These are phyloP conservation scores for Chlamydomonas asymmetrica DNA, from an alignment of 139 green algal species.

Conservation along the genomic window DNA sequence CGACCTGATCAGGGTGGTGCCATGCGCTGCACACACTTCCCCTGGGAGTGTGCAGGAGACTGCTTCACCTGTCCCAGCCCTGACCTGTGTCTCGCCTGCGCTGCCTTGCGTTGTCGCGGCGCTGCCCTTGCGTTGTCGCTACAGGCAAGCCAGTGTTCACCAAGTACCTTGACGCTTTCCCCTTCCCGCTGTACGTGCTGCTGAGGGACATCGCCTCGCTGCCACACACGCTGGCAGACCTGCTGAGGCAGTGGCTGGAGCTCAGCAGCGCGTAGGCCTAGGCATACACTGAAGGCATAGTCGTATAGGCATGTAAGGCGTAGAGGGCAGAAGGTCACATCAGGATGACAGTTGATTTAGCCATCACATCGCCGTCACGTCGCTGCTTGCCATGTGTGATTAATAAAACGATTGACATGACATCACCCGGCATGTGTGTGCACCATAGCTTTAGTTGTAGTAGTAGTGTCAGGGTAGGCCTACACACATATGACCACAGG, in stretches of 20 bases:
- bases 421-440: background rate
- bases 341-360: background rate
- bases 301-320: background rate
- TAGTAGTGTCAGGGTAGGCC: background rate
- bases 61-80: background rate
- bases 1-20: no score
- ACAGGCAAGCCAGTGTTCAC: conserved; percentile 89
- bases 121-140: conserved; percentile 41
- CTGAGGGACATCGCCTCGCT: conserved; percentile 87
- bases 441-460: background rate
- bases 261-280: conserved; percentile 41
- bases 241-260: conserved; percentile 96
- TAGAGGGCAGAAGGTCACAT: background rate
- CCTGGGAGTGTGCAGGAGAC: no score
- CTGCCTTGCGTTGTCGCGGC: no score
- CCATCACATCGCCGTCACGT: background rate
- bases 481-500: background rate
- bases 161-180: conserved; percentile 97
- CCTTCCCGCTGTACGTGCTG: conserved; percentile 97
- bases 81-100: no score
- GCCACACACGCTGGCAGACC: conserved; percentile 82
- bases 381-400: background rate
- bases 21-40: no score
- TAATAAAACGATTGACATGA: background rate
- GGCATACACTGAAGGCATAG: background rate